Evolutionary conservation across 352 stramenopile genomes (phyloP).

Genomic region (Poterioochromonas sp.): DNA sequence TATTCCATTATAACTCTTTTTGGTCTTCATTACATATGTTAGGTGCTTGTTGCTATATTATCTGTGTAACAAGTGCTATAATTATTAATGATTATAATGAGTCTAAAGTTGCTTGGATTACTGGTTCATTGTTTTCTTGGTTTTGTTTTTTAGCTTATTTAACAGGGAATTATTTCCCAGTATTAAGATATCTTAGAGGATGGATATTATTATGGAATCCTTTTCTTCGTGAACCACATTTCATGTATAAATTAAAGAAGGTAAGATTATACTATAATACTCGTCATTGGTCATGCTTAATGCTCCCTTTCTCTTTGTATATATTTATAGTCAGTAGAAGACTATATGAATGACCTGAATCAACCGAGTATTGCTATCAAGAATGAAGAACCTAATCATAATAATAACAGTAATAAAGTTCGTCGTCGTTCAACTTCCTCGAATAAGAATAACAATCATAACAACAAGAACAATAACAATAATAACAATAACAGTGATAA

Average conservation of each 20-base stretch:
- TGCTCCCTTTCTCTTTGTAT: not conserved
- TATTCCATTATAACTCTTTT: not conserved
- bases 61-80: constrained; percentile 1
- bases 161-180: constrained; percentile 22
- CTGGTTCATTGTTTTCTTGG: constrained; percentile 6
- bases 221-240: constrained; percentile 20
- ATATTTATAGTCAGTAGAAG: not conserved
- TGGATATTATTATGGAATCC: constrained; percentile 33
- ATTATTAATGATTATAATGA: constrained; percentile 25
- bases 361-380: not conserved
- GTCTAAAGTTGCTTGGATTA: constrained; percentile 26
- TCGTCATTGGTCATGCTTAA: not conserved
- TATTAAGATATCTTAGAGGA: constrained; percentile 1
- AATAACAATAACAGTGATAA: not conserved
- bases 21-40: constrained; percentile 15
- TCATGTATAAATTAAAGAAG: constrained; percentile 20
- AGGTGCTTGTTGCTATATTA: not conserved
- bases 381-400: not conserved
- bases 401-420: not conserved
- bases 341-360: not conserved
- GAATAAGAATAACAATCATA: not conserved
- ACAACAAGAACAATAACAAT: not conserved
- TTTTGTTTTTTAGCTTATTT: constrained; percentile 25
- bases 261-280: constrained; percentile 12
- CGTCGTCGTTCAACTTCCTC: not conserved